Evolutionary conservation across 768 basidiomycete species (phyloP).

Genomic region (Lactarius akahatsu): DNA sequence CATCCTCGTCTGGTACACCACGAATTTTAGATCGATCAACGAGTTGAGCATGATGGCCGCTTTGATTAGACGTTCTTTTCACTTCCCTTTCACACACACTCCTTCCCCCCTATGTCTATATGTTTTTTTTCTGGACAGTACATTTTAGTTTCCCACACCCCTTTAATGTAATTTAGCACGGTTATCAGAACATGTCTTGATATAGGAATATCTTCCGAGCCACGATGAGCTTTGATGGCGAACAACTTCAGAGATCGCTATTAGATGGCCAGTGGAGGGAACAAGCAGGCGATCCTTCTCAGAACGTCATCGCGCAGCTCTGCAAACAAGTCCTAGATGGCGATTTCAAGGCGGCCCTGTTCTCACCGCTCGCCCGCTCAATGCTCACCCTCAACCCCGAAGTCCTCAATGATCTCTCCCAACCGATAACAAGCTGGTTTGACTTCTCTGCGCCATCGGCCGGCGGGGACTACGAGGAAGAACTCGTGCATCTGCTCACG

Average conservation of each 20-base stretch:
- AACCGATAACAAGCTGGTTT: slow-evolving; percentile 42
- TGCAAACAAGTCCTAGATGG: slow-evolving; percentile 60
- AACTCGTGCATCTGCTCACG: slow-evolving; percentile 58
- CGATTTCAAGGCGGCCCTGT: slow-evolving; percentile 52
- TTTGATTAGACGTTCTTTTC: neutral
- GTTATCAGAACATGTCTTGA: slow-evolving; percentile 9
- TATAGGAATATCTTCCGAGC: neutral
- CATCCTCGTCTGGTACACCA: neutral
- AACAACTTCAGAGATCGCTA: slow-evolving; percentile 53
- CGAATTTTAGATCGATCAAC: neutral
- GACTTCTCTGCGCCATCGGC: slow-evolving; percentile 35
- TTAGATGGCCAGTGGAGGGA: slow-evolving; percentile 49
- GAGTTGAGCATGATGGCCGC: neutral
- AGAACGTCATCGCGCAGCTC: slow-evolving; percentile 38
- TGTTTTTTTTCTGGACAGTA: neutral
- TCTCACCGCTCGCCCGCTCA: slow-evolving; percentile 38
- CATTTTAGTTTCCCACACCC: neutral
- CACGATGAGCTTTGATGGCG: slow-evolving; percentile 22
- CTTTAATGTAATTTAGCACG: neutral
- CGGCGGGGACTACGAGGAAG: slow-evolving; percentile 43
- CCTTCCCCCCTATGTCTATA: neutral
- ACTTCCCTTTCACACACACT: neutral
- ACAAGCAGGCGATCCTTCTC: slow-evolving; percentile 36
- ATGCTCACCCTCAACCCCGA: slow-evolving; percentile 38
- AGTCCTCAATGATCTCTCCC: slow-evolving; percentile 34